These are phyloP conservation scores for Globisporangium recalcitrans DNA, from an alignment of 352 stramenopile species.

Conservation along the genomic window DNA sequence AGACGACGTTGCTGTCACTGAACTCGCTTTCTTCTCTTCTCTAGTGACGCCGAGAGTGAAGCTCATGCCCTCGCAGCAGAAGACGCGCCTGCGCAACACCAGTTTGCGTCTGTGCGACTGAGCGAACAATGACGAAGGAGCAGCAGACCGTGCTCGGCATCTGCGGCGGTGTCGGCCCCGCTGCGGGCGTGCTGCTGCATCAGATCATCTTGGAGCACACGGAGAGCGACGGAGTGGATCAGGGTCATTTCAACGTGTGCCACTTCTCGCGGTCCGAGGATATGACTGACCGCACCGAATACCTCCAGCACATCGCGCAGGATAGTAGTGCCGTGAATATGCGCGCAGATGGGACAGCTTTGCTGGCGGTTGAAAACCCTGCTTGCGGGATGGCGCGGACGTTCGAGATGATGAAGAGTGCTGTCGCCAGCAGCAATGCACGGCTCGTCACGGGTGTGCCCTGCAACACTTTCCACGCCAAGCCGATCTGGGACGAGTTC, in stretches of 20 bases:
- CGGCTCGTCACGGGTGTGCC: constrained; percentile 57
- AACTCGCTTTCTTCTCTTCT: neutral
- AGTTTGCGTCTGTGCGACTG: neutral
- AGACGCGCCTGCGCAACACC: neutral
- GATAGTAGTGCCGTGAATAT: neutral
- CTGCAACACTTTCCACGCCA: constrained; percentile 76
- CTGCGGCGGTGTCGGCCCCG: constrained; percentile 64
- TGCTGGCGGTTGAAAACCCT: constrained; percentile 48
- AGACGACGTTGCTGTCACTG: neutral
- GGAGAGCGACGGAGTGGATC: constrained; percentile 51
- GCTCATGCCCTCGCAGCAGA: neutral
- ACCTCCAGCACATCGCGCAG: constrained; percentile 27
- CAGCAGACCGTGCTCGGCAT: constrained; percentile 63
- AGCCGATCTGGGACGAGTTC: constrained; percentile 70
- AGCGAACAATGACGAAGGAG: constrained; percentile 22
- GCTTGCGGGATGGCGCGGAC: constrained; percentile 68
- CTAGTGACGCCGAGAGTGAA: constrained; percentile 2
- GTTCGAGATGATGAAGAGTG: constrained; percentile 63
- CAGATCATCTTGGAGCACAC: constrained; percentile 72
- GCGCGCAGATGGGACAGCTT: neutral
- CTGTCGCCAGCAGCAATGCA: constrained; percentile 24
- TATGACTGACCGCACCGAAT: constrained; percentile 71
- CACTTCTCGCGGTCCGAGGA: constrained; percentile 74
- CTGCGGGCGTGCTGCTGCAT: constrained; percentile 64
- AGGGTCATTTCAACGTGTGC: constrained; percentile 60